phyloP scores from a whole-genome alignment of 163 green algal genomes.

The Chloroidium sp. region DNA sequence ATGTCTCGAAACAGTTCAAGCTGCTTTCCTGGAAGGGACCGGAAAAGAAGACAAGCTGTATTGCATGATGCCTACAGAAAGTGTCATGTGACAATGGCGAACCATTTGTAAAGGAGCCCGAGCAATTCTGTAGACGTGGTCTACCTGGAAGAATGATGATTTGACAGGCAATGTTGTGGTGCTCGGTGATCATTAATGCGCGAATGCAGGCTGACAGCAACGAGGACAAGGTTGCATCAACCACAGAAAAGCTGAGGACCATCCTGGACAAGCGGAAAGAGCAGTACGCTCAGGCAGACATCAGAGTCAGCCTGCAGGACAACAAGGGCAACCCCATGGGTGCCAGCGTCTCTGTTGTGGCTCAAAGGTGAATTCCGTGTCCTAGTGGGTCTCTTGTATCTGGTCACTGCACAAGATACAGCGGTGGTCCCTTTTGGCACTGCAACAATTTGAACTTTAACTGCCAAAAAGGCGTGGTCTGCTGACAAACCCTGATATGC shows the following conservation, averaged over 20 bases:
- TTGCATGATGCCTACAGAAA: no score
- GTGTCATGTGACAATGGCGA: no score
- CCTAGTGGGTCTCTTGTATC: no score
- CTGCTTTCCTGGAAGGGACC: neutral
- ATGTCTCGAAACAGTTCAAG: neutral
- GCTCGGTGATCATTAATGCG: neutral
- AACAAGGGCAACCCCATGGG: conserved; percentile 10
- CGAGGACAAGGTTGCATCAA: conserved; percentile 17
- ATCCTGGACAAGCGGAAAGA: conserved; percentile 52
- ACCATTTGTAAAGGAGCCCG: no score
- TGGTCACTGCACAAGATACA: no score
- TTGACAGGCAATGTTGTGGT: neutral
- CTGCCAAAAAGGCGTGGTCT: no score
- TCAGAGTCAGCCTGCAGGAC: conserved; percentile 26
- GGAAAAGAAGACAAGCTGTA: no score
- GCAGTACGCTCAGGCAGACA: conserved; percentile 65
- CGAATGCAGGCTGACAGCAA: neutral
- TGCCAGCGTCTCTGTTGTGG: conserved; percentile 22
- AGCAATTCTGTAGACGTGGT: no score
- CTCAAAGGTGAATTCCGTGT: conserved; percentile 10
- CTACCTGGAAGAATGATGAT: no score
- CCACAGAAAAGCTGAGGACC: conserved; percentile 29
- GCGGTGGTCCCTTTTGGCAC: no score
- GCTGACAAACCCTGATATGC: neutral
- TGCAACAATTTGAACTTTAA: no score